phyloP scores from a whole-genome alignment of 1,284 basidiomycete species.

The Uromyces viciae-fabae region DNA sequence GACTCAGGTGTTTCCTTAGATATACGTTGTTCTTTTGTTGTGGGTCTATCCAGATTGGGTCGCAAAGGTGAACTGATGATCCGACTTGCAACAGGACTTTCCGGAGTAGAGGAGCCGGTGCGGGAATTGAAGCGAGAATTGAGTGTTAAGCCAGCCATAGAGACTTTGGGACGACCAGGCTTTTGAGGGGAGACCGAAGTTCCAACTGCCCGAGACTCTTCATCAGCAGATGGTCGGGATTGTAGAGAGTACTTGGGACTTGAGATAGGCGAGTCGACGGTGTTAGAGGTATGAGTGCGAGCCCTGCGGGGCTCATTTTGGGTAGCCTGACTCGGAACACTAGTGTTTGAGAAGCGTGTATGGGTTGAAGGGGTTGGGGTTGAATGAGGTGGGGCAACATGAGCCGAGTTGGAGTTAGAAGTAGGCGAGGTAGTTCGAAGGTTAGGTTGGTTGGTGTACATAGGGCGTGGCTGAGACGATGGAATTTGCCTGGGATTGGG shows the following conservation, averaged over 20 bases:
- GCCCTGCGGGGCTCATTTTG: not conserved
- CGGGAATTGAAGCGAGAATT: conserved; percentile 19
- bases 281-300: not conserved
- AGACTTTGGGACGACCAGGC: conserved; percentile 10
- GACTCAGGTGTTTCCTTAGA: not conserved
- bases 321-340: not conserved
- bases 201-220: not conserved
- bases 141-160: conserved; percentile 8
- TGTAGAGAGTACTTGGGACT: conserved; percentile 19
- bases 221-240: conserved; percentile 19
- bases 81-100: conserved; percentile 1
- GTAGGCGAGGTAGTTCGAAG: not conserved
- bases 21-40: not conserved
- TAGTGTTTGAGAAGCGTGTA: conserved; percentile 8
- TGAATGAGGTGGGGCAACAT: not conserved
- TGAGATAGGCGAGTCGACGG: conserved; percentile 10
- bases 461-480: conserved; percentile 1
- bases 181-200: conserved; percentile 15
- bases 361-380: conserved; percentile 14
- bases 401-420: conserved; percentile 1
- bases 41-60: conserved; percentile 9
- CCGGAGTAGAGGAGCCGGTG: not conserved
- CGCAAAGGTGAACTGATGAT: conserved; percentile 38
- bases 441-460: not conserved
- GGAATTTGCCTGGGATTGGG: conserved; percentile 7